These are phyloP conservation scores for Saccharum officinarum DNA, from an alignment of 176 grass and related monocot genomes.

Conservation along the genomic window DNA sequence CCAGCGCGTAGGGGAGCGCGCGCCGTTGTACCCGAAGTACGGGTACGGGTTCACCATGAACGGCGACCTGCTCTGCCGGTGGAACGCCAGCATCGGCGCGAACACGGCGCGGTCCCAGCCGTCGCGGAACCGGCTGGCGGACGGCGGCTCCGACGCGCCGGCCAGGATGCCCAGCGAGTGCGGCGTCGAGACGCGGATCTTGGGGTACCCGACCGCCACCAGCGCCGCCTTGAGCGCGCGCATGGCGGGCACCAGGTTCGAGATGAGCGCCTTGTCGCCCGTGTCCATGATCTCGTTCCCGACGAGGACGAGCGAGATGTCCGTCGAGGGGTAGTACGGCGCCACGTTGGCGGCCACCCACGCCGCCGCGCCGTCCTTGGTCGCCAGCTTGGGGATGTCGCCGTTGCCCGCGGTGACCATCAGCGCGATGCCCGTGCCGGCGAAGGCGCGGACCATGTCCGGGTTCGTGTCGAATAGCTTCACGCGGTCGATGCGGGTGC, in stretches of 20 bases:
- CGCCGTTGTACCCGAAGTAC: slow-evolving; percentile 88
- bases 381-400: slow-evolving; percentile 62
- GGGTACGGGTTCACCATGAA: slow-evolving; percentile 91
- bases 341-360: slow-evolving; percentile 70
- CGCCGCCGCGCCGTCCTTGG: slow-evolving; percentile 46
- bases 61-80: slow-evolving; percentile 46
- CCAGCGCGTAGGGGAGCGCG: slow-evolving; percentile 69
- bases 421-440: slow-evolving; percentile 65
- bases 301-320: slow-evolving; percentile 63
- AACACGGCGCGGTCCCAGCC: slow-evolving; percentile 61
- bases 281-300: slow-evolving; percentile 86
- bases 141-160: slow-evolving; percentile 49
- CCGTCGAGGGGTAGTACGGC: slow-evolving; percentile 69
- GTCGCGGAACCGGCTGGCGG: slow-evolving; percentile 60
- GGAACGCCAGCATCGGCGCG: slow-evolving; percentile 84
- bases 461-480: slow-evolving; percentile 86
- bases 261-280: slow-evolving; percentile 56
- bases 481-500: slow-evolving; percentile 73
- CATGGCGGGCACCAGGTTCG: slow-evolving; percentile 75
- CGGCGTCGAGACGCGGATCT: slow-evolving; percentile 75
- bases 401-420: slow-evolving; percentile 73
- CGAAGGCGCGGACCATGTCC: slow-evolving; percentile 72
- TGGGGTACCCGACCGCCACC: slow-evolving; percentile 40
- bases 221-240: slow-evolving; percentile 49
- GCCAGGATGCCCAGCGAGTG: slow-evolving; percentile 72